phyloP scores from a whole-genome alignment of 164 flowering plant genomes.

The Tinospora cordifolia region DNA sequence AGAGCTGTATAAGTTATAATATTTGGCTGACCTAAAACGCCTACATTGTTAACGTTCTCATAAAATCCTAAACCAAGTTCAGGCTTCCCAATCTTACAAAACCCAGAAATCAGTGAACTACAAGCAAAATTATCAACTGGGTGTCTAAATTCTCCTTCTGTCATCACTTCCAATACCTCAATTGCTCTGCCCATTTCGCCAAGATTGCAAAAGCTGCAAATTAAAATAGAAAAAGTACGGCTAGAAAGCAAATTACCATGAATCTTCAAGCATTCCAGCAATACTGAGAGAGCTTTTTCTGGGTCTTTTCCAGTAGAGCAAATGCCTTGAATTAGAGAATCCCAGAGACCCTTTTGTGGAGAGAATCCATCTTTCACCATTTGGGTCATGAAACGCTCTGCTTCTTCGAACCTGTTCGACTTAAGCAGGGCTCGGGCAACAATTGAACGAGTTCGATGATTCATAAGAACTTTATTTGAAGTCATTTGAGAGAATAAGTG shows the following conservation, averaged over 20 bases:
- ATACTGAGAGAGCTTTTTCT: conserved; percentile 36
- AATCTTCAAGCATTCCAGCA: conserved; percentile 33
- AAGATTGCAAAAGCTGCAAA: conserved; percentile 34
- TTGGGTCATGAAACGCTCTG: conserved; percentile 33
- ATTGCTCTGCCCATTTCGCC: conserved; percentile 50
- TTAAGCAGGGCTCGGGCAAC: conserved; percentile 40
- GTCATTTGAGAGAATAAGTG: conserved; percentile 40
- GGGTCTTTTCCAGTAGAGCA: conserved; percentile 36
- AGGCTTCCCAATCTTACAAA: conserved; percentile 55
- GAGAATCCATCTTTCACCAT: conserved; percentile 20
- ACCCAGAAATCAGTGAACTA: conserved; percentile 58
- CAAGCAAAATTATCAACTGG: conserved; percentile 52
- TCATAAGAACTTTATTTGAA: conserved; percentile 29
- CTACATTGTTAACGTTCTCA: conserved; percentile 35
- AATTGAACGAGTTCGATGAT: conserved; percentile 33
- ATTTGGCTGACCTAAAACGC: conserved; percentile 36
- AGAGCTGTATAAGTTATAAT: conserved; percentile 54
- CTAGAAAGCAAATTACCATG: conserved; percentile 42
- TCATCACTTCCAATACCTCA: conserved; percentile 60
- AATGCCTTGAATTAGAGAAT: conserved; percentile 43
- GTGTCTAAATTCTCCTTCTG: conserved; percentile 30
- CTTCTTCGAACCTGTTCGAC: conserved; percentile 35
- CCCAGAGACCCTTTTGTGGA: conserved; percentile 30
- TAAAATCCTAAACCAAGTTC: conserved; percentile 54
- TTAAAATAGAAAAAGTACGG: conserved; percentile 37